Base-by-base conservation (phyloP, 306 rosid species). In the Begonia masoniana region DNA sequence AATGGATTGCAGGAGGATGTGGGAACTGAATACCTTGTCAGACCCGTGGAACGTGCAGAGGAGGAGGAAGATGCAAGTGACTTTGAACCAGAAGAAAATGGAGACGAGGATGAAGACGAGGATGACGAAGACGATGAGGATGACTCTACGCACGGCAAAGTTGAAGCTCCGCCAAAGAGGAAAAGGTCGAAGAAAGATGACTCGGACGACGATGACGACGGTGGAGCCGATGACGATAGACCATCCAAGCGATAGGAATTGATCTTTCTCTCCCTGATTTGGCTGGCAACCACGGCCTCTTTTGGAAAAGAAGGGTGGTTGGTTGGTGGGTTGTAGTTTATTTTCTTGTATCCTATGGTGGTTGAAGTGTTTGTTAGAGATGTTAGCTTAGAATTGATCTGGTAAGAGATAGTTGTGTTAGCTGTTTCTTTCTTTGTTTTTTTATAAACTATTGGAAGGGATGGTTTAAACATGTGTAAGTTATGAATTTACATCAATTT, bases 51-150 rank as follows among this genome's bases (percentile, higher is more conserved):
- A 6, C 65, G 55, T 12, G 81, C 95, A 2, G 97, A 82, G 73
- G 97, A 88, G 55, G 97, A 81, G 69, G 93, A 84, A 54, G 95
- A 85, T n/a, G 82, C 88, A 1, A 84, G 95, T 41, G 95, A 88
- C 74, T 77, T 84, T 68, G 97, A 88, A 23, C 95, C 93, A 1
- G 80, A 67, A 62, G 88, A 77, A 79, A 87, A 83, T 11, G 94
- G 88, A 0, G 88, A 75, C 12, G 87, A 26, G 1, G 35, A 68
- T 3, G 82, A 64, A 42, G 76, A 63, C 3, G 68, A 17, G 0
- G 73, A 53, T 0, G 75, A 74, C 0, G 87, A 72, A 49, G 88
- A 81, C 1, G 93, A 76, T 4, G 79, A 55, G 0, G 68, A 65
- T 0, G 78, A 51, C 4, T 68, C 50, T 6, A 69, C 61, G 15